Base-by-base conservation (phyloP, 1,139 yeast genomes). In the Yamadazyma dushanensis region DNA sequence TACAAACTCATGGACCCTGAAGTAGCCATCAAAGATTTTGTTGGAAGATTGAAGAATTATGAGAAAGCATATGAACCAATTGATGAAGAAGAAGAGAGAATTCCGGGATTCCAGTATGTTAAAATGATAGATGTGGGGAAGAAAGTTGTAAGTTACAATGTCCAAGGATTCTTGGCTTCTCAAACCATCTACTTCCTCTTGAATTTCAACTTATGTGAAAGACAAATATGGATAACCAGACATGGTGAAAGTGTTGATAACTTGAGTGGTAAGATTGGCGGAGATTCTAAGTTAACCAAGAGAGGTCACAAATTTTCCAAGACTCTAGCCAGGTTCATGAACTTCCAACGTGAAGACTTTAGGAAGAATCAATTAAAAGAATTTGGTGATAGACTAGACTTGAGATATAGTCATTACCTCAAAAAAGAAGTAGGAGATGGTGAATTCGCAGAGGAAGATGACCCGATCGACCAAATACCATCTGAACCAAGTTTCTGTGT, bases 101-200 rank as follows among this genome's bases (percentile, higher is more conserved):
- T 70, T 22, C 76, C 74, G 8, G 76, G 76, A 8, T 77, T 85
- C 45, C 97, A 88, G 54, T 92, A 88, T 52, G 88, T 90, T 44
- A 89, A 92, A 61, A 89, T 92, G 94, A 88, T 92, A 41, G 92
- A 92, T 58, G 97, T 90, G 8, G 97, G 97, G 5, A 82, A 87
- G 50, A 92, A 92, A 57, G 89, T 90, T 29, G 95, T 89, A 29
- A 85, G 96, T 35, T 89, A 83, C 57, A 88, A 89, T 54, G 86
- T 90, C 39, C 88, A 86, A 51, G 97, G 97, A 0, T 92, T 88
- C 53, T 66, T 92, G 38, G 90, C 97, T 0, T 92, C 97, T 1
- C 97, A 92, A 56, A 86, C 96, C 2, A 87, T 90, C 29, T 90
- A 87, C 56, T 92, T 89, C 63, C 65, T 92, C 47, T 70, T 92